phyloP scores from a whole-genome alignment of 1,139 yeast species.

The Geotrichum klebahnii region DNA sequence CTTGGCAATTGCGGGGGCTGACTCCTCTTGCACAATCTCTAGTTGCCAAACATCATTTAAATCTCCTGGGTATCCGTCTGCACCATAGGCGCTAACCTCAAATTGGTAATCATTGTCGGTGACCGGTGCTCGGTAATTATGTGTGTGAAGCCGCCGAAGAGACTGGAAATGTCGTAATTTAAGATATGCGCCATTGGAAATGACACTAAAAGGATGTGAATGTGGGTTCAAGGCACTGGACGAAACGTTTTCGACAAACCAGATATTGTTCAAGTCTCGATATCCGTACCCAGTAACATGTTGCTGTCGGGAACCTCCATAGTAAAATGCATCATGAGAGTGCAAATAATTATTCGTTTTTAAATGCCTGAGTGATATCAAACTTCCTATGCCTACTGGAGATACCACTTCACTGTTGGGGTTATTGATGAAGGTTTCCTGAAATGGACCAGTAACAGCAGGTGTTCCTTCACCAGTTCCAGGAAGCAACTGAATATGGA shows the following conservation, averaged over 20 bases:
- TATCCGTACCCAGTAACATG: conserved; percentile 61
- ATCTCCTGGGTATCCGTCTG: conserved; percentile 38
- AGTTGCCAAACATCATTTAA: conserved; percentile 34
- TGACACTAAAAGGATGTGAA: conserved; percentile 33
- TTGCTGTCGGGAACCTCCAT: conserved; percentile 56
- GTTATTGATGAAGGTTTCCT: conserved; percentile 48
- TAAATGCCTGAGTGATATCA: conserved; percentile 62
- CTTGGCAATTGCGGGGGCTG: conserved; percentile 38
- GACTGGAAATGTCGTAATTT: conserved; percentile 61
- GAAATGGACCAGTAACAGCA: conserved; percentile 56
- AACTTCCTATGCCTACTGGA: conserved; percentile 60
- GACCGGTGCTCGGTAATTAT: conserved; percentile 60
- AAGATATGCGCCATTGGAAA: conserved; percentile 52
- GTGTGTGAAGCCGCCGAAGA: conserved; percentile 56
- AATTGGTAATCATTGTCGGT: conserved; percentile 75
- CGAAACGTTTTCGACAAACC: conserved; percentile 53
- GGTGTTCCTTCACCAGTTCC: conserved; percentile 49
- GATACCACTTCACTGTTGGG: conserved; percentile 44
- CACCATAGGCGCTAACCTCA: conserved; percentile 67
- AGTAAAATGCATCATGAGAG: conserved; percentile 55
- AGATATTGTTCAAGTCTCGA: conserved; percentile 56
- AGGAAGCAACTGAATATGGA: conserved; percentile 50
- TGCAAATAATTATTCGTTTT: conserved; percentile 62
- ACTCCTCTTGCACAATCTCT: conserved; percentile 26
- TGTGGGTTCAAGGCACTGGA: conserved; percentile 16